Base-by-base conservation (phyloP, 2,329 filamentous ascomycete genomes). In the Cryoendolithus antarcticus region DNA sequence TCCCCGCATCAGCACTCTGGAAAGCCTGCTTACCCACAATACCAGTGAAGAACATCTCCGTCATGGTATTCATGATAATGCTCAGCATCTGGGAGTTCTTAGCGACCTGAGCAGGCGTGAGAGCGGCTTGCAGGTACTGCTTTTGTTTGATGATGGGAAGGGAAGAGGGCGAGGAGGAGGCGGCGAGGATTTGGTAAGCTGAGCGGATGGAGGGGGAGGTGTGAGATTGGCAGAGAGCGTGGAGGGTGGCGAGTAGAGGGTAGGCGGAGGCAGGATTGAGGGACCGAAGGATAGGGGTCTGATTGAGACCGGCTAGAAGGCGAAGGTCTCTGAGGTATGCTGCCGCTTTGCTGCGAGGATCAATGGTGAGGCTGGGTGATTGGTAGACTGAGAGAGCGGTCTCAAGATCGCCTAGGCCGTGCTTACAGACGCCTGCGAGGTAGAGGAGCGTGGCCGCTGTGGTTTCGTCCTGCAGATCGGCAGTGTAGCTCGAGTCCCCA, bases 21-120 rank as follows among this genome's bases (percentile, higher is more conserved):
- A 71, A 62, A 2, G 75, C 62, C 47, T 70, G 66, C 30, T 65
- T 62, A 36, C 86, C 86, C 4, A 93, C 76, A 9, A 88, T 80
- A 43, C 82, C 81, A 34, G 80, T 79, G 59, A 88, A 95, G 52
- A 94, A 82, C 37, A 78, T 75, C 53, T 74, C 77, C 38, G 82
- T 81, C 82, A 95, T 93, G 47, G 91, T 79, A 48, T 79, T 86
- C 43, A 95, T 74, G 4, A 82, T 79, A 47, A 95, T 82, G 35
- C 80, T 80, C n/a, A 86, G 72, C 39, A 88, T 80, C 47, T 93
- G 82, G 24, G 75, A 75, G 56, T 94, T 94, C 39, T 70, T 69
- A 6, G 81, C 77, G 6, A 68, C 66, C 47, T 80, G 80, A 9
- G 83, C 80, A 2, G 77, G 75, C 30, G 72, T 71, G 32, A 94